phyloP scores from a whole-genome alignment of 1,284 basidiomycete genomes.

The Puccinia polysora region DNA sequence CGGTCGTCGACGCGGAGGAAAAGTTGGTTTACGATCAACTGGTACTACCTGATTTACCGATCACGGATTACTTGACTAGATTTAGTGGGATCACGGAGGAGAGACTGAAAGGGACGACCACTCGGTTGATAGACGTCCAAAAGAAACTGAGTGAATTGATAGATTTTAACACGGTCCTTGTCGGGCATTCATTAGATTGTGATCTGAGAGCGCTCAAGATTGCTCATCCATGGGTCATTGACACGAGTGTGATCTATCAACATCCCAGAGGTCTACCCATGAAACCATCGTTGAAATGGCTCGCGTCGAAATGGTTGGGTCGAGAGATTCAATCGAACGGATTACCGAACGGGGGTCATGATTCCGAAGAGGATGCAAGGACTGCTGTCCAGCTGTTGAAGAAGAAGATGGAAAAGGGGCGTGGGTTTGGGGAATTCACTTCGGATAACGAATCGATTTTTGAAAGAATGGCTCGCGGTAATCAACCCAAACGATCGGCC shows the following conservation, averaged over 20 bases:
- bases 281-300: conserved; percentile 86
- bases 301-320: conserved; percentile 81
- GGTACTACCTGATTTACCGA: conserved; percentile 74
- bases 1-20: conserved; percentile 68
- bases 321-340: conserved; percentile 74
- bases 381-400: conserved; percentile 75
- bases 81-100: conserved; percentile 85
- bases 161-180: conserved; percentile 66
- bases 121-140: conserved; percentile 72
- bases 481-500: conserved; percentile 59
- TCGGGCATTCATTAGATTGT: conserved; percentile 90
- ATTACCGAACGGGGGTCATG: conserved; percentile 59
- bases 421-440: conserved; percentile 75
- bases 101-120: conserved; percentile 64
- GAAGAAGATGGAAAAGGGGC: conserved; percentile 71
- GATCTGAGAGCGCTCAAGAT: conserved; percentile 79
- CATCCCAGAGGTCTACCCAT: conserved; percentile 82
- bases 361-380: conserved; percentile 82
- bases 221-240: conserved; percentile 75
- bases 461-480: conserved; percentile 64
- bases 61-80: conserved; percentile 81
- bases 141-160: conserved; percentile 58
- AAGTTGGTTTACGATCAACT: conserved; percentile 75
- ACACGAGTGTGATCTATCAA: conserved; percentile 79
- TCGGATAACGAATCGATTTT: conserved; percentile 79